Evolutionary conservation across 805 yeast species (phyloP), one percentile per base, ranked within the genome.

Genomic region (Candida gorgasii): DNA sequence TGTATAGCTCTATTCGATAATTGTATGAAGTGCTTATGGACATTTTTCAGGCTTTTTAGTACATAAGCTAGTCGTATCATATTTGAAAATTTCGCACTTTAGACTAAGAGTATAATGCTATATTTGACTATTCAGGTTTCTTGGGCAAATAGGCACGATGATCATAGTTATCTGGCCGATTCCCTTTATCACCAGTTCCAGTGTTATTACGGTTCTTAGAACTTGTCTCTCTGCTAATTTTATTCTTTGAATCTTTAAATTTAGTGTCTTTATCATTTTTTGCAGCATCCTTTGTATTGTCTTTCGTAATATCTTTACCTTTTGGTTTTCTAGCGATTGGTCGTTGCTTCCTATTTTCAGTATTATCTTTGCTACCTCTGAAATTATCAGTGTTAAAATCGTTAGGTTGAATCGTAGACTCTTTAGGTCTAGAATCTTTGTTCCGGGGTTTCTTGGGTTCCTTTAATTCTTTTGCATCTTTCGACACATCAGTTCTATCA

Each of bases 291-390:
- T 23, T 35, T 8, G 19, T n/a, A 11, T 13, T 11, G 12, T 24
- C 45, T 40, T 28, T 15, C 14, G 7, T 28, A 6, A 5, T 17
- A 13, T 28, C 31, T 4, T 15, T 15, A 14, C n/a, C 7, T 28
- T 28, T 28, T 13, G 17, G 28, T 24, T 24, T 24, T 11, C n/a
- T 24, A 11, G 28, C 5, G 5, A 5, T 24, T 11, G 28, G 28
- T 7, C 13, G 35, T 32, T 8, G 13, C 23, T 24, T 30, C 24
- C 36, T 40, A 28, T 49, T 43, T 5, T 32, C 26, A 19, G 4
- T 32, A 17, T 42, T 36, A 31, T 31, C 37, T 7, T 24, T 24
- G 28, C 8, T 11, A 8, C 12, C 39, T 12, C 23, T 34, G n/a
- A n/a, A n/a, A n/a, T n/a, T n/a, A n/a, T n/a, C n/a, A n/a, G n/a